Base-by-base conservation (phyloP, 352 stramenopile genomes). In the Phytopythium helicoides region DNA sequence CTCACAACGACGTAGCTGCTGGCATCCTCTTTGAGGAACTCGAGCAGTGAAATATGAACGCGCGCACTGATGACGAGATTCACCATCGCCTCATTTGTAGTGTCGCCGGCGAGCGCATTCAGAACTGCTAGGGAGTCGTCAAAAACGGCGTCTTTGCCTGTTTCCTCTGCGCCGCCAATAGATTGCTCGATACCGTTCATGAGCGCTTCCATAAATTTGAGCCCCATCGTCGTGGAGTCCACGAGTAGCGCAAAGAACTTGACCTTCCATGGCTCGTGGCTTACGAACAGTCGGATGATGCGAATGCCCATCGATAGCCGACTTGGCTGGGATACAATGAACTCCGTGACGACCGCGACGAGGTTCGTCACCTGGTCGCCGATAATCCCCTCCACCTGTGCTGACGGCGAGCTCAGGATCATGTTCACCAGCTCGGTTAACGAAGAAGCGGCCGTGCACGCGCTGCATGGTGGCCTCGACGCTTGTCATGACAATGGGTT, bases 241-340 rank as follows among this genome's bases (percentile, higher is more conserved):
- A 87, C 68, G 57, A 87, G 89, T 26, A 86, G 63, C 14, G 72
- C 63, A 26, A 89, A 66, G 54, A 92, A 92, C 16, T 71, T 89
- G n/a, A 81, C 71, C 41, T 87, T 89, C 81, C 78, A 92, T 18
- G 62, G 56, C 16, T 65, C 64, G 49, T 89, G 66, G 4, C 60
- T 55, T 35, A 89, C 86, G 11, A 92, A 72, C n/a, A 92, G 62
- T n/a, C 81, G 76, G n/a, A 89, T 74, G 35, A 92, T 86, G 26
- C 76, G 66, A 40, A 92, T 71, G 1, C 76, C 74, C 51, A 80
- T 76, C 9, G 71, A 65, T 47, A 88, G 55, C 2, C 73, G 72
- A 28, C 72, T 68, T n/a, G 68, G 64, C 46, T 83, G 58, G 1
- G 66, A 68, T 15, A 90, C 74, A 9, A 87, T 73, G 54, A 87